Evolutionary conservation across 345 rosid species (phyloP), one percentile per base, ranked within the genome.

Genomic region (Gossypium longicalyx): DNA sequence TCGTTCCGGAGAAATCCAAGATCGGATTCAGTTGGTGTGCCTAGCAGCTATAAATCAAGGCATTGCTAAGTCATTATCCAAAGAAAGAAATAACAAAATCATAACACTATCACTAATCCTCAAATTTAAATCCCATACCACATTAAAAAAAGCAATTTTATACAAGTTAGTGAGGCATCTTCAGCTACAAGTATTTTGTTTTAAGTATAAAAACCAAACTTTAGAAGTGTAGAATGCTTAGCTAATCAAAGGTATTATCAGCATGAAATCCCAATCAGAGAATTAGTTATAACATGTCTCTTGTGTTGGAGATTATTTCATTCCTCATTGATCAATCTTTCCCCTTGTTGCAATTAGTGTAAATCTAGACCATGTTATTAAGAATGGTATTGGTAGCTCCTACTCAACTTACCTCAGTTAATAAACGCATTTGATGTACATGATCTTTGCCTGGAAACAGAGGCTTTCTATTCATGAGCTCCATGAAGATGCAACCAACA

Each of bases 401-500:
- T 34, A 34, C 44, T 17, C 15, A 3, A 11, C n/a, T 80, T 85
- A 93, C 99, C 97, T 95, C 98, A 0, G 91, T 89, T 79, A 95
- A 83, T 38, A 95, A 80, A 23, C 91, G 94, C 97, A 96, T 89
- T 86, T 96, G 97, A 81, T 91, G 99, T 47, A 91, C 92, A 47
- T 91, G 97, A 80, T 96, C 99, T 76, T 23, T 96, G 68, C 99
- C 99, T 0, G 98, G 99, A 75, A 93, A 96, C 77, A 96, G 54
- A 79, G 99, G 97, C 57, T 82, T 96, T 78, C 97, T 81, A 67
- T 96, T 93, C 97, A 93, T 87, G 27, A 96, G 97, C 87, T 96
- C 99, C 99, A 96, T 86, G 74, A 79, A 96, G 77, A 96, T 87
- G 85, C 99, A 96, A 67, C 99, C 99, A 12, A 93, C 99, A 68